Evolutionary conservation across 2,329 filamentous ascomycete genomes (phyloP).

Genomic region (Trichoderma harzianum): DNA sequence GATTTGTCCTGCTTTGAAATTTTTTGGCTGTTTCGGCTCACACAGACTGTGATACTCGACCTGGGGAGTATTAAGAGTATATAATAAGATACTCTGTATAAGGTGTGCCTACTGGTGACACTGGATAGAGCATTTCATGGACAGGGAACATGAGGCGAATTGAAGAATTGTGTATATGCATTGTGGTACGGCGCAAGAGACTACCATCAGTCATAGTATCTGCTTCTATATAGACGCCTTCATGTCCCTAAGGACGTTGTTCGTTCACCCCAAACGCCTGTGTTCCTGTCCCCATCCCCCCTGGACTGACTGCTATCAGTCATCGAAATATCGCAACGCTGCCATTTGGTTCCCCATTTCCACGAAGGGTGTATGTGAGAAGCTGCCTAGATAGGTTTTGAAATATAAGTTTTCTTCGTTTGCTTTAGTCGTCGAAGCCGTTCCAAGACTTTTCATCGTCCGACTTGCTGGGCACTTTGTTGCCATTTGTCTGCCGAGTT

Average conservation of each 20-base stretch:
- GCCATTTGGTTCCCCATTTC: neutral
- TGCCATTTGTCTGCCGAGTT: constrained; percentile 16
- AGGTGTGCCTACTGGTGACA: neutral
- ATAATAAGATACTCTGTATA: neutral
- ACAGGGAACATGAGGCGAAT: neutral
- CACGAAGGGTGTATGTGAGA: neutral
- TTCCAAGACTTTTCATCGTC: constrained; percentile 45
- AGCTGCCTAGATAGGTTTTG: neutral
- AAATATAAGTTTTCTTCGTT: neutral
- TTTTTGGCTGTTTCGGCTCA: neutral
- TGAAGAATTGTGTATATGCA: neutral
- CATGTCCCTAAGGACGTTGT: neutral
- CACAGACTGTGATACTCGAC: neutral
- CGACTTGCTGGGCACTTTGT: constrained; percentile 21
- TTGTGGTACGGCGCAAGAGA: neutral
- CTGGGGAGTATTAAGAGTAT: neutral
- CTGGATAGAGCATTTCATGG: neutral
- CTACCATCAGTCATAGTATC: neutral
- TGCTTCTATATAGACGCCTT: neutral
- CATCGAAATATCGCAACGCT: neutral
- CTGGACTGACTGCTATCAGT: neutral
- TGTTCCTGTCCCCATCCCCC: neutral
- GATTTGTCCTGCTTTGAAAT: neutral
- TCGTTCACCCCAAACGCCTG: neutral
- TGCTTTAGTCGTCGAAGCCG: constrained; percentile 38